These are phyloP conservation scores for Penicillium longicatenatum DNA, from an alignment of 495 filamentous ascomycete species.

Conservation along the genomic window DNA sequence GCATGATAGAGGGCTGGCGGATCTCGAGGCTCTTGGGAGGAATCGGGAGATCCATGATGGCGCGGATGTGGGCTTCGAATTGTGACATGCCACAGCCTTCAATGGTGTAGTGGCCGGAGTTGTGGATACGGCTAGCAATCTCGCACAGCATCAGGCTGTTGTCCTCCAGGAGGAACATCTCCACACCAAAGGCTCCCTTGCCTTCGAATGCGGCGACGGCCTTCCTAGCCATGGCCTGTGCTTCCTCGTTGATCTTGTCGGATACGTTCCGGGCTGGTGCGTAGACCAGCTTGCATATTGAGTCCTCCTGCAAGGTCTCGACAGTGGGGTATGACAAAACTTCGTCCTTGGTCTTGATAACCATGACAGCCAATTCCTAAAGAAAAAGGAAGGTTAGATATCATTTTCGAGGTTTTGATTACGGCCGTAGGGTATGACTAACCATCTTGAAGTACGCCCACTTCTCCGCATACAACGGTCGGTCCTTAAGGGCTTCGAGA, in stretches of 20 bases:
- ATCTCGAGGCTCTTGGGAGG: constrained; percentile 60
- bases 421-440: constrained; percentile 8
- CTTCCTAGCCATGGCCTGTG: constrained; percentile 74
- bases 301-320: constrained; percentile 94
- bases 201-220: constrained; percentile 81
- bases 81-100: constrained; percentile 90
- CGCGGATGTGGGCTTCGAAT: constrained; percentile 85
- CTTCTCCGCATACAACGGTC: constrained; percentile 85
- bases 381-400: not conserved
- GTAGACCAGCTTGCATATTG: constrained; percentile 92
- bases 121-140: constrained; percentile 93
- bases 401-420: not conserved
- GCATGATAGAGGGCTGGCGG: constrained; percentile 79
- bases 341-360: constrained; percentile 82
- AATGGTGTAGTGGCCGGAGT: constrained; percentile 96
- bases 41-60: constrained; percentile 80
- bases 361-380: constrained; percentile 88
- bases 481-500: constrained; percentile 65
- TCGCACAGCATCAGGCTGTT: constrained; percentile 81
- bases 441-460: constrained; percentile 81
- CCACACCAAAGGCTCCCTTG: constrained; percentile 92
- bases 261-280: constrained; percentile 77
- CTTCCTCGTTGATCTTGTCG: constrained; percentile 58
- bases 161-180: constrained; percentile 90
- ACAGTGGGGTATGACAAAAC: constrained; percentile 83